Evolutionary conservation across 352 stramenopile genomes (phyloP), one percentile per base, ranked within the genome.

Genomic region (Elongisporangium prolatum): DNA sequence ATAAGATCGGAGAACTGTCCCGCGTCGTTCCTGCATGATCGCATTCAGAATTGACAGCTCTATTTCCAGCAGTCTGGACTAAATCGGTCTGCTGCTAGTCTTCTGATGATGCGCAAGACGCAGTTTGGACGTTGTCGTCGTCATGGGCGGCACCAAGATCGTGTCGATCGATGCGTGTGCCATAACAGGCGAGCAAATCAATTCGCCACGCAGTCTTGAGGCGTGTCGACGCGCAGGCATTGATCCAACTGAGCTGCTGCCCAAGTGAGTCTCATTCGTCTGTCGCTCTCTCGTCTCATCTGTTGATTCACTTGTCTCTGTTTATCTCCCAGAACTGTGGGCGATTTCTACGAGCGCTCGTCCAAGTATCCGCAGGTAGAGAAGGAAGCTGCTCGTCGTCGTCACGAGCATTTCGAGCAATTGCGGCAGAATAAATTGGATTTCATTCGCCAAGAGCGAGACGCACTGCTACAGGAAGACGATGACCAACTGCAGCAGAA

Each of bases 381-480:
- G 65, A 90, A 90, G 54, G 77, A 91, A 51, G 77, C 81, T 1
- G 81, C 79, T 0, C 75, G 83, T 38, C 64, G 90, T 17, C 84
- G 84, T 10, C 85, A 84, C 22, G 69, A 89, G 58, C 84, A 80
- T 56, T 91, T 88, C 65, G 81, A 93, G 57, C 72, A 85, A 54
- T 67, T 72, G 2, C 79, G 84, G 9, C 74, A 87, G 38, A 54
- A 67, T n/a, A 91, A 89, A 50, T 56, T 93, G 4, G 74, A 86
- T 17, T 68, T 65, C 18, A 69, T 93, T 21, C 66, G 69, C n/a
- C 56, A 54, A 22, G 84, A 93, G 49, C 67, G 80, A 4, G 77
- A 88, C 25, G 74, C 72, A 13, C 72, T 90, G 14, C 51, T 88
- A 18, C 65, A 69, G 17, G 47, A 28, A 54, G 1, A 16, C 40